Evolutionary conservation across 78 protist species (phyloP).

Genomic region (Creolimax fragrantissima): DNA sequence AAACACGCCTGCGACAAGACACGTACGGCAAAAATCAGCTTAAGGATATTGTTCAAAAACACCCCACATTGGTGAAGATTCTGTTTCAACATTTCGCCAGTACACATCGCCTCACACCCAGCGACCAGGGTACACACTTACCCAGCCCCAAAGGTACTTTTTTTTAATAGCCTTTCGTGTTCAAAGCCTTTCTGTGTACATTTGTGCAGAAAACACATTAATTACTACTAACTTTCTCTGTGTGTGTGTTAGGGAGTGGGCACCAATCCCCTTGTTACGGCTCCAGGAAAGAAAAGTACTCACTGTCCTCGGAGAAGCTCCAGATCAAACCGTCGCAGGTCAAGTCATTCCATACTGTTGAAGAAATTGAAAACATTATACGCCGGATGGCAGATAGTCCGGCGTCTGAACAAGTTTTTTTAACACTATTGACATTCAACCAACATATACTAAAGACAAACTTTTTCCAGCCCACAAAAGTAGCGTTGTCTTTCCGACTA

Average conservation of each 20-base stretch:
- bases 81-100: conserved; percentile 7
- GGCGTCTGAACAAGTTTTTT: neutral
- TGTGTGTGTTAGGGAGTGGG: too few relatives aligned
- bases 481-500: conserved; percentile 73
- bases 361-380: neutral
- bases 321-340: too few relatives aligned
- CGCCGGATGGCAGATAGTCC: neutral
- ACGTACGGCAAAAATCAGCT: neutral
- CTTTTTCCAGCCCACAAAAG: conserved; percentile 51
- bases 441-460: conserved; percentile 57
- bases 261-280: too few relatives aligned
- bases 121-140: too few relatives aligned
- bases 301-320: too few relatives aligned
- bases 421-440: conserved; percentile 4
- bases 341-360: too few relatives aligned
- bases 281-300: too few relatives aligned
- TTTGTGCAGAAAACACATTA: too few relatives aligned
- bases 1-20: neutral
- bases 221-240: too few relatives aligned
- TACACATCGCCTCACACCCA: neutral
- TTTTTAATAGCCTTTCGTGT: too few relatives aligned
- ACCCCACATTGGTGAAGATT: neutral
- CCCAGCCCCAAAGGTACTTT: too few relatives aligned
- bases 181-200: too few relatives aligned
- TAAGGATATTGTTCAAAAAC: neutral